Evolutionary conservation across 305 asterid genomes (phyloP).

Genomic region (Fraxinus nigra): DNA sequence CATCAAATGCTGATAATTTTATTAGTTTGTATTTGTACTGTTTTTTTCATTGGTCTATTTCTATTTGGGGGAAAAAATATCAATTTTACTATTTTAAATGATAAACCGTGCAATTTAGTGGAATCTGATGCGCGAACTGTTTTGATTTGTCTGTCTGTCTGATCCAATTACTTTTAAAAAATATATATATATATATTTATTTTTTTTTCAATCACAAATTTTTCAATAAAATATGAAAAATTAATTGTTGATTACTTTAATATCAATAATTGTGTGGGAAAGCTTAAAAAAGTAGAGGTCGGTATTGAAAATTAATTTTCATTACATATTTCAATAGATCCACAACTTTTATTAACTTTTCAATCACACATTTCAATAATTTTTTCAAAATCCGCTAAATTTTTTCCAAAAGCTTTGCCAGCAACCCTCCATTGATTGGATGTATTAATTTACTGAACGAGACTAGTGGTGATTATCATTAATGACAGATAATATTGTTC

Average conservation of each 20-base stretch:
- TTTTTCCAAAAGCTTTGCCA: background rate
- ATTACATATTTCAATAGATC: too few species aligned
- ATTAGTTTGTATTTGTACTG: background rate
- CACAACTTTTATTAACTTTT: background rate
- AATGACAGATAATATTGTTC: background rate
- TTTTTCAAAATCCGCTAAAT: too few species aligned
- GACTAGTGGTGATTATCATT: background rate
- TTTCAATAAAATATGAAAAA: too few species aligned
- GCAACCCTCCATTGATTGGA: background rate
- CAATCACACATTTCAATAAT: background rate
- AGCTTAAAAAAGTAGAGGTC: background rate
- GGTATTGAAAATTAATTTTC: background rate
- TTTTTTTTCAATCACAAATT: too few species aligned
- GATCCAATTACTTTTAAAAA: too few species aligned
- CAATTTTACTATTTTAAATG: too few species aligned
- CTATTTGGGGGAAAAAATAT: background rate
- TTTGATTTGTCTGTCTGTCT: background rate
- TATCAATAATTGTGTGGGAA: too few species aligned
- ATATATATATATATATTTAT: too few species aligned
- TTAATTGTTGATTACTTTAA: background rate
- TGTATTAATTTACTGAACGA: too few species aligned
- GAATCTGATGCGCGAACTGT: background rate
- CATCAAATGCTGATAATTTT: too few species aligned
- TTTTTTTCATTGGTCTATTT: background rate
- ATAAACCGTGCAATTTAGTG: background rate